phyloP scores from a whole-genome alignment of 495 filamentous ascomycete genomes.

The Acidomyces sp. region DNA sequence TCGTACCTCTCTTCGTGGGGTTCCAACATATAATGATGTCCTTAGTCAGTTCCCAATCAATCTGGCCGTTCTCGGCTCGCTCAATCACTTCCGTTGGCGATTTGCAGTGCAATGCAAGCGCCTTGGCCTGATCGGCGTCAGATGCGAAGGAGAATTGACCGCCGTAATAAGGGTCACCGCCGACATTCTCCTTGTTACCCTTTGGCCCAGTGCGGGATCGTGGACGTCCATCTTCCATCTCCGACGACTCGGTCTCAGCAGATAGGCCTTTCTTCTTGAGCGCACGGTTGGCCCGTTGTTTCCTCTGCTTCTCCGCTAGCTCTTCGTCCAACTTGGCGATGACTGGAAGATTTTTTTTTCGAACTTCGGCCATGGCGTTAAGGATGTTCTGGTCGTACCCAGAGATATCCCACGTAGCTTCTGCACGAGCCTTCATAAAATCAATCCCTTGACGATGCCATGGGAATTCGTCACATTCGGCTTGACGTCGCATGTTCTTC shows the following conservation, averaged over 20 bases:
- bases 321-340: constrained; percentile 3
- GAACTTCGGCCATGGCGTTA: constrained; percentile 3
- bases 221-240: neutral
- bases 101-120: neutral
- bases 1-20: constrained; percentile 10
- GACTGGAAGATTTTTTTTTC: constrained; percentile 3
- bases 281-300: neutral
- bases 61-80: neutral
- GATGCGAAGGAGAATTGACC: constrained; percentile 13
- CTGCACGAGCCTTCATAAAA: constrained; percentile 2
- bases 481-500: constrained; percentile 3
- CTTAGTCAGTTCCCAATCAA: constrained; percentile 2
- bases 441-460: constrained; percentile 18
- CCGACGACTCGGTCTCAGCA: neutral
- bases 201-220: neutral
- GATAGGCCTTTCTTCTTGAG: neutral
- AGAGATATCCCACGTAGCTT: constrained; percentile 9
- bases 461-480: constrained; percentile 10
- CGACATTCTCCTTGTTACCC: constrained; percentile 1
- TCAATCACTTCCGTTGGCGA: constrained; percentile 8
- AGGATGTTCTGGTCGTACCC: constrained; percentile 8
- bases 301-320: constrained; percentile 4
- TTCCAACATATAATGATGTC: constrained; percentile 12
- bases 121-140: constrained; percentile 1
- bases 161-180: constrained; percentile 12